These are phyloP conservation scores for Dothideomycetes sp. DNA, from an alignment of 2,329 filamentous ascomycete species.

Conservation along the genomic window DNA sequence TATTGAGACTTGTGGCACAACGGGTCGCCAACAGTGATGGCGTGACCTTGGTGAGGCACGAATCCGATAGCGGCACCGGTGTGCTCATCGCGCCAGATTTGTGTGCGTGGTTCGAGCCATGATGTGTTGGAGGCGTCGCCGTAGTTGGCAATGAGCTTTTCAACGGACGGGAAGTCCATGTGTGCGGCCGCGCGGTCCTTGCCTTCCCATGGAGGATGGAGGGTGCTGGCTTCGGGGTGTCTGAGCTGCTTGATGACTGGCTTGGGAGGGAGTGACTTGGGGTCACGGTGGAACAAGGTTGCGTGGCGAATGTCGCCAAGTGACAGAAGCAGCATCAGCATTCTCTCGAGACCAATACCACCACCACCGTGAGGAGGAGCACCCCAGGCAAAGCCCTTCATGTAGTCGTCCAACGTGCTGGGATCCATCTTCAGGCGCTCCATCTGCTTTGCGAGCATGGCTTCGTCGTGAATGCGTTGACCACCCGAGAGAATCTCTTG, in stretches of 20 bases:
- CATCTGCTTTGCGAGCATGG: conserved; percentile 70
- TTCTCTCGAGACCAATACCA: conserved; percentile 80
- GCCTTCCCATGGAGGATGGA: conserved; percentile 56
- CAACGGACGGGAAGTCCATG: conserved; percentile 59
- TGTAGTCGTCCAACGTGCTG: conserved; percentile 80
- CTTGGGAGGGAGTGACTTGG: conserved; percentile 70
- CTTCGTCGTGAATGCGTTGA: conserved; percentile 79
- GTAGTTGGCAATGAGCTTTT: conserved; percentile 89
- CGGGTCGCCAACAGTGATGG: conserved; percentile 78
- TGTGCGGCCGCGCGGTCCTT: conserved; percentile 39
- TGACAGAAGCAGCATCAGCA: conserved; percentile 76
- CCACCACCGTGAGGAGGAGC: conserved; percentile 84
- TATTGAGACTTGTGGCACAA: conserved; percentile 75
- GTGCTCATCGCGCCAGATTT: conserved; percentile 70
- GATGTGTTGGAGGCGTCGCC: conserved; percentile 90
- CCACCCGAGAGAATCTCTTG: conserved; percentile 90
- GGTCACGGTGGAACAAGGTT: conserved; percentile 79
- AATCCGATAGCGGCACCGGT: conserved; percentile 82
- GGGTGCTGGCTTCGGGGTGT: conserved; percentile 79
- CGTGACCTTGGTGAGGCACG: conserved; percentile 66
- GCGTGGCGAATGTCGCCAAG: conserved; percentile 84
- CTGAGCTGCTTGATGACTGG: conserved; percentile 57
- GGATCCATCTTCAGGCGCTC: conserved; percentile 64
- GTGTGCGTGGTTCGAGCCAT: conserved; percentile 82
- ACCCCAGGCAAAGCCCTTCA: conserved; percentile 79